Evolutionary conservation across 2,329 filamentous ascomycete genomes (phyloP), one percentile per base, ranked within the genome.

Genomic region (Monilinia aucupariae): DNA sequence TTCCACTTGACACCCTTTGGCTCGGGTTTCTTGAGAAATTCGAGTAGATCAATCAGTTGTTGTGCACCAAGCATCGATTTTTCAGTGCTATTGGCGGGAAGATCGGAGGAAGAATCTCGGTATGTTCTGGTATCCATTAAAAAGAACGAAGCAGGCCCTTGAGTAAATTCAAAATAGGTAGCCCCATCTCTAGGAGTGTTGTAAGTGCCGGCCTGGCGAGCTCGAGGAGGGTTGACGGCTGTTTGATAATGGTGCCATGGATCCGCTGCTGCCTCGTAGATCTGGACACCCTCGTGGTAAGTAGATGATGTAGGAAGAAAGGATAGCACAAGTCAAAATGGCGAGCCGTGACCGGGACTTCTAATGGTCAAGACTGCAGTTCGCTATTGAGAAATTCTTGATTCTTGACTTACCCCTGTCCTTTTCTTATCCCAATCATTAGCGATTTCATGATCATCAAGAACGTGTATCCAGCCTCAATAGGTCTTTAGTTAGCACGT

Each of bases 401-500:
- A 54, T 54, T 27, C 6, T 25, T 43, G n/a, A 58, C 60, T 50
- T 0, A 96, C 83, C 7, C 90, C 90, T 0, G 90, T 92, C 17
- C 84, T 88, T 73, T 93, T 94, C 22, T 83, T 81, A 64, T 88
- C 86, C 92, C 92, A 97, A 76, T 97, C 94, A 70, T 99, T 97
- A 6, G 84, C 84, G 66, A 99, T 97, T 74, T 99, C 94, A 71
- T 99, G 94, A 74, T 99, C 94, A 72, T 99, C 94, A 17, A 97
- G 83, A 2, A 96, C 92, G 72, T 99, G 94, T 51, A 97, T 91
- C 94, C 94, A 99, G 43, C 60, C 60, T 62, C 22, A 30, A 25
- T 10, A 13, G 9, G 17, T 3, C 17, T 30, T 9, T 20, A 41
- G 59, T 61, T 41, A 62, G 52, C 52, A 58, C 43, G 8, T 47